Evolutionary conservation across 1,139 yeast species (phyloP).

Genomic region (Blastobotrys persicus): DNA sequence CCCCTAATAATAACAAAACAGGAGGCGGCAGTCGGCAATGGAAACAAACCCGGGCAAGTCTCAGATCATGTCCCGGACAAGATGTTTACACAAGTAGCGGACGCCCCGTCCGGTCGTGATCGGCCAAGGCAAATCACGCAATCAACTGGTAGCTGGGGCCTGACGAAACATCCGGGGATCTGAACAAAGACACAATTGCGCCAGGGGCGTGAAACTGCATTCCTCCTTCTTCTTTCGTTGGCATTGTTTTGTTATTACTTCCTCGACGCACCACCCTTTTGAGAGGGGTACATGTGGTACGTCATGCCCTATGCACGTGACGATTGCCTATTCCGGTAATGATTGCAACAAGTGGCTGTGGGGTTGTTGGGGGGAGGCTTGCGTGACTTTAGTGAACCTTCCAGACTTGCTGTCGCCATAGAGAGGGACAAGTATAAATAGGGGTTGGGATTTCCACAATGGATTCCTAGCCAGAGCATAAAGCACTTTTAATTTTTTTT

Average conservation of each 20-base stretch:
- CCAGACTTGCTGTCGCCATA: not conserved
- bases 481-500: not conserved
- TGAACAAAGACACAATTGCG: too few species aligned
- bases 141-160: too few species aligned
- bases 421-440: conserved; percentile 1
- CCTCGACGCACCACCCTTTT: not conserved
- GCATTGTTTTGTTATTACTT: not conserved
- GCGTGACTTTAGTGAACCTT: not conserved
- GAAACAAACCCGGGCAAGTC: not conserved
- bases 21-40: too few species aligned
- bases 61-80: too few species aligned
- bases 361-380: not conserved
- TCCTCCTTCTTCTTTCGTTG: too few species aligned
- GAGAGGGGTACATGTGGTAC: not conserved
- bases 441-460: too few species aligned
- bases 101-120: not conserved
- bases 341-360: conserved; percentile 5
- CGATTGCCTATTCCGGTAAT: not conserved
- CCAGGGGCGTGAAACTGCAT: too few species aligned
- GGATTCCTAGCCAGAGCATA: too few species aligned
- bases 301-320: conserved; percentile 4
- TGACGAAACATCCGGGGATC: not conserved
- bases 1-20: too few species aligned
- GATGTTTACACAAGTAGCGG: too few species aligned
- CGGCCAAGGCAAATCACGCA: too few species aligned